Conservation (phyloP, 306 rosid species). For the Dryas alaskensis region DNA sequence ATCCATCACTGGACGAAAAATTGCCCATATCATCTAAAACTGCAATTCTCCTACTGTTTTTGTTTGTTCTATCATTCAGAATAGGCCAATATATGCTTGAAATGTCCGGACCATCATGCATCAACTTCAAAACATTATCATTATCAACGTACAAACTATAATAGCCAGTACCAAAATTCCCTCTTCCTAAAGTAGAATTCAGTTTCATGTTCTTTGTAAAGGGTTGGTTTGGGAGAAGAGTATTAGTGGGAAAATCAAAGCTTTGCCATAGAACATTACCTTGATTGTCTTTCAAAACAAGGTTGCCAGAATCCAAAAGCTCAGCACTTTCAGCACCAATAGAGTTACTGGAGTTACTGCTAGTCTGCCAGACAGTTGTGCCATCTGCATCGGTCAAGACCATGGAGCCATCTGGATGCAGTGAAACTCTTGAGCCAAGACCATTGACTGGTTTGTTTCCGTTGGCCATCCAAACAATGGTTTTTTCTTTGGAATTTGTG, state of each 20-base stretch:
- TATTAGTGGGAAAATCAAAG: conserved; percentile 27
- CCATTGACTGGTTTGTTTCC: conserved; percentile 14
- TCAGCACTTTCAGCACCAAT: neutral
- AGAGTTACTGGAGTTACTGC: neutral
- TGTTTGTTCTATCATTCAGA: neutral
- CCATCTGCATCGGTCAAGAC: conserved; percentile 23
- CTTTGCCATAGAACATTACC: conserved; percentile 23
- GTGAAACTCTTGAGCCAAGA: neutral
- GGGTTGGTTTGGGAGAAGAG: conserved; percentile 18
- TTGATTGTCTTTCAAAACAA: neutral
- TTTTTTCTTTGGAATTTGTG: conserved; percentile 8
- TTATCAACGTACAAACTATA: conserved; percentile 8
- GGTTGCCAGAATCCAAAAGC: conserved; percentile 10
- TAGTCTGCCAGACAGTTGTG: conserved; percentile 8
- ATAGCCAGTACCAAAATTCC: conserved; percentile 11
- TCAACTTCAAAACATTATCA: conserved; percentile 21
- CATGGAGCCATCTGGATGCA: conserved; percentile 11
- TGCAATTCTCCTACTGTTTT: conserved; percentile 26
- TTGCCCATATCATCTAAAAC: conserved; percentile 32
- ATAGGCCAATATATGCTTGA: conserved; percentile 27
- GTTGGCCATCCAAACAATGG: conserved; percentile 29
- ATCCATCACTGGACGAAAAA: conserved; percentile 38
- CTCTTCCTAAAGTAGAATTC: neutral
- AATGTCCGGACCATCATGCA: conserved; percentile 18
- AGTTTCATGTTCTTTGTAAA: conserved; percentile 4